Base-by-base conservation (phyloP, 1,284 basidiomycete species). In the Sphaerobolus stellatus region DNA sequence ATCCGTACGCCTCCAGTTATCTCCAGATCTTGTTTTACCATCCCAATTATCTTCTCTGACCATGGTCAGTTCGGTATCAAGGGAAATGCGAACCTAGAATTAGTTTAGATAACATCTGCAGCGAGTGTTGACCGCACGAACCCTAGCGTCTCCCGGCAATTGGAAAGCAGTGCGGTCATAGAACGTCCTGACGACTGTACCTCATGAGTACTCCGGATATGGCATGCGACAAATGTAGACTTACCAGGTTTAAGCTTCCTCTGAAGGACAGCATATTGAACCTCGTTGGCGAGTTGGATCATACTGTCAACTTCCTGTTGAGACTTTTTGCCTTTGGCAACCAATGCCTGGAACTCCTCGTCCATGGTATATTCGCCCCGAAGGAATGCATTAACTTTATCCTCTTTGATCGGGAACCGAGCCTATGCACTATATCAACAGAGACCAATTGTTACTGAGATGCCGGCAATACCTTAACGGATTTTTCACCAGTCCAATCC, bases 401-500 rank as follows among this genome's bases (percentile, higher is more conserved):
- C 87, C 71, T 98, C 96, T 71, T 97, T 96, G 73, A 99, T 90
- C 1, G 94, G 88, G 76, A 99, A 98, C 7, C 96, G 92, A 28
- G 96, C 93, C 52, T 53, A 30, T 7, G 28, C 36, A 47, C 13
- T 4, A n/a, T 6, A 22, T 43, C 11, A 43, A 27, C 5, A 4
- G n/a, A n/a, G 11, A 40, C 36, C 14, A 16, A 20, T 34, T 20
- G 2, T 18, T 4, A 8, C 18, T 43, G 4, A 11, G 28, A 5
- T 14, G 41, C 16, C 13, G 11, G 41, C 2, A 36, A 13, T 24
- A 53, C 52, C 74, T 99, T 99, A 68, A 99, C 96, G 16, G 92
- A 96, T 74, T 98, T 99, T 72, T 99, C 96, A 30, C 96, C 96
- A 0, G 97, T 99, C 96, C 97, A 99, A 70, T 99, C 96, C 73